Conservation (phyloP, 1,284 basidiomycete species). For the Schizophyllum commune region DNA sequence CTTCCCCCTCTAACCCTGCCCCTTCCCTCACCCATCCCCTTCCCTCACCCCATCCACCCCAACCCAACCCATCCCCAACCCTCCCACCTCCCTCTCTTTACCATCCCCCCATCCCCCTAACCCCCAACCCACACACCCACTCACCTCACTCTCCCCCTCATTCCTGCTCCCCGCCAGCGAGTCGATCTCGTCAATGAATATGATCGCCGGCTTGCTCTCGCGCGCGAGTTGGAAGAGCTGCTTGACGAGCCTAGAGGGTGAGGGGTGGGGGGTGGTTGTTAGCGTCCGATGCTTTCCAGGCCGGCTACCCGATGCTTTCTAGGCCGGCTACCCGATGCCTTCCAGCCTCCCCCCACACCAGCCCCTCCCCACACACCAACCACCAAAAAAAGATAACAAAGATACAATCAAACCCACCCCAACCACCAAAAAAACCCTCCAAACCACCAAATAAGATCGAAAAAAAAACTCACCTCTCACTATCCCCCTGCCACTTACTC, state of each 20-base stretch:
- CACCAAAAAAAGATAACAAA: no score
- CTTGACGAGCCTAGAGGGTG: slow-evolving; percentile 71
- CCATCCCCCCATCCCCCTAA: neutral
- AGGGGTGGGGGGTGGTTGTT: slow-evolving; percentile 4
- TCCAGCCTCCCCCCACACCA: no score
- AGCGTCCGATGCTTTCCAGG: slow-evolving; percentile 2
- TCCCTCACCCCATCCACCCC: neutral
- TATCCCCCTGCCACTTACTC: slow-evolving; percentile 61
- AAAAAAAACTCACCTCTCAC: slow-evolving; percentile 10
- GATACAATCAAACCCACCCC: no score
- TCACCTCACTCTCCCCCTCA: slow-evolving; percentile 32
- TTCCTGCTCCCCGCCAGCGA: slow-evolving; percentile 92
- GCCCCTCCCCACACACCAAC: no score
- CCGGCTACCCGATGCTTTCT: no score
- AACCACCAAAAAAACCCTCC: no score
- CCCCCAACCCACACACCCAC: neutral
- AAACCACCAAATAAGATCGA: no score
- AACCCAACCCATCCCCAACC: no score
- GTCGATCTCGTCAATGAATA: slow-evolving; percentile 99
- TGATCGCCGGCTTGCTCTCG: slow-evolving; percentile 95
- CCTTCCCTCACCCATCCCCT: no score
- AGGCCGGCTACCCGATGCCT: no score
- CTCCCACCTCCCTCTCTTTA: neutral
- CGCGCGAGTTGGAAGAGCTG: slow-evolving; percentile 96
- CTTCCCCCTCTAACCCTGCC: no score